Evolutionary conservation across 108 stramenopile genomes (phyloP).

Genomic region (Discostella stelligeroides): DNA sequence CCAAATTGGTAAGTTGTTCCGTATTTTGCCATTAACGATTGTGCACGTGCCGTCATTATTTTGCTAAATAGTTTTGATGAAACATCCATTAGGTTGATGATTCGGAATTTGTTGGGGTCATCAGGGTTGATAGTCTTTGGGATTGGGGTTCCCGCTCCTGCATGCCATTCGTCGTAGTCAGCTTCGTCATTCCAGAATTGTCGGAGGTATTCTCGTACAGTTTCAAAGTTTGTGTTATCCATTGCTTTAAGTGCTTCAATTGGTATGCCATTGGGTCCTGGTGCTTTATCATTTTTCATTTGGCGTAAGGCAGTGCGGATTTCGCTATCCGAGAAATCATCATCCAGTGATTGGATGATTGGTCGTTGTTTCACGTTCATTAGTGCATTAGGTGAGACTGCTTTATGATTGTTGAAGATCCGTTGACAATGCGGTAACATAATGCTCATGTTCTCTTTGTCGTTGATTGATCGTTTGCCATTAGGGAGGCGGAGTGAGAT

Average conservation of each 20-base stretch:
- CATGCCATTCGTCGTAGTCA: neutral
- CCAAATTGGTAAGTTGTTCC: too few species aligned
- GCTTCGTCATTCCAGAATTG: neutral
- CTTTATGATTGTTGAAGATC: too few species aligned
- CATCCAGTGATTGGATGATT: neutral
- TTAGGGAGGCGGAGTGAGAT: neutral
- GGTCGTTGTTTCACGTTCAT: neutral
- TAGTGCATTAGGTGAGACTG: neutral
- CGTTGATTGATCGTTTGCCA: neutral
- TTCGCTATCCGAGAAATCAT: neutral
- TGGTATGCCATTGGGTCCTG: neutral
- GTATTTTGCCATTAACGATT: neutral
- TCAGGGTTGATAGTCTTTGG: too few species aligned
- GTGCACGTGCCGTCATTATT: neutral
- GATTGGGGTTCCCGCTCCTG: too few species aligned
- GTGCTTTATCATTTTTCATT: neutral
- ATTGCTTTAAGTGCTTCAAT: too few species aligned
- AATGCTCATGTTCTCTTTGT: slow-evolving; percentile 1
- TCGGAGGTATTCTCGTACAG: neutral
- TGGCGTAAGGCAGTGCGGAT: neutral
- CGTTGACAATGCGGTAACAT: neutral
- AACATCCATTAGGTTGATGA: too few species aligned
- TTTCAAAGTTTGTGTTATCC: neutral
- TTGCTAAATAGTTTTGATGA: too few species aligned
- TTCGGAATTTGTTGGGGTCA: too few species aligned